A percentile compares a stretch with the other conserved stretches of the same genome.
phyloP scores from a whole-genome alignment of 768 basidiomycete genomes.

The Auriscalpium orientale region DNA sequence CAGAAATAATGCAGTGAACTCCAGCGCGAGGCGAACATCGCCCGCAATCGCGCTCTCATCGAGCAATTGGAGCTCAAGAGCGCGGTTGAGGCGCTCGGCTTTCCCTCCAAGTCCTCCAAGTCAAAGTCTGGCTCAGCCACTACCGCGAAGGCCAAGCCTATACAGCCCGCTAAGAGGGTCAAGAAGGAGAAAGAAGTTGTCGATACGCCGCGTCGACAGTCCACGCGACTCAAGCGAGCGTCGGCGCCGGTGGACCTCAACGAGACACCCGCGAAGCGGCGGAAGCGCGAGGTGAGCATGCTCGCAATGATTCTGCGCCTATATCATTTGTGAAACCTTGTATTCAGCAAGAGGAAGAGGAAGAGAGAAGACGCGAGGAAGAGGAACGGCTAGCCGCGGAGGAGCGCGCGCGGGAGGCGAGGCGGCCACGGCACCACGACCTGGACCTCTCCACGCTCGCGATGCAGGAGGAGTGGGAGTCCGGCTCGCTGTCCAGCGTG shows the following conservation, averaged over 20 bases:
- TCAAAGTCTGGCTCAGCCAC: slow-evolving; percentile 19
- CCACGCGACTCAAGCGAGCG: slow-evolving; percentile 48
- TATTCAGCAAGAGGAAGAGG: slow-evolving; percentile 42
- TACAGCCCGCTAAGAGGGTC: slow-evolving; percentile 46
- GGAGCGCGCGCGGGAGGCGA: slow-evolving; percentile 54
- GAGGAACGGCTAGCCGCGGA: slow-evolving; percentile 55
- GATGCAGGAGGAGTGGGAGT: slow-evolving; percentile 35
- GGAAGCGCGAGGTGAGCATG: slow-evolving; percentile 53
- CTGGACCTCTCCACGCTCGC: slow-evolving; percentile 49
- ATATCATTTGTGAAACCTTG: neutral
- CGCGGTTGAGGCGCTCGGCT: slow-evolving; percentile 40
- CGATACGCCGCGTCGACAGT: slow-evolving; percentile 52
- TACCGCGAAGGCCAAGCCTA: slow-evolving; percentile 48
- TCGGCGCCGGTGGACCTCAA: slow-evolving; percentile 42
- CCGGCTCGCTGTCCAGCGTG: slow-evolving; percentile 40
- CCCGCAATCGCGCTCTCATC: slow-evolving; percentile 67
- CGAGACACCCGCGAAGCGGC: slow-evolving; percentile 57
- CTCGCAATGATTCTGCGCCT: neutral
- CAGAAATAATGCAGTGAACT: slow-evolving; percentile 38
- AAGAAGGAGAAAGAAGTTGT: slow-evolving; percentile 43
- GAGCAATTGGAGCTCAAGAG: slow-evolving; percentile 63
- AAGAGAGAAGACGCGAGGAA: slow-evolving; percentile 44
- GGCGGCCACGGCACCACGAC: slow-evolving; percentile 60
- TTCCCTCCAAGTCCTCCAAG: slow-evolving; percentile 34
- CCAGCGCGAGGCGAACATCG: slow-evolving; percentile 76